Evolutionary conservation across 306 rosid genomes (phyloP).

Genomic region (Mimosa pudica): DNA sequence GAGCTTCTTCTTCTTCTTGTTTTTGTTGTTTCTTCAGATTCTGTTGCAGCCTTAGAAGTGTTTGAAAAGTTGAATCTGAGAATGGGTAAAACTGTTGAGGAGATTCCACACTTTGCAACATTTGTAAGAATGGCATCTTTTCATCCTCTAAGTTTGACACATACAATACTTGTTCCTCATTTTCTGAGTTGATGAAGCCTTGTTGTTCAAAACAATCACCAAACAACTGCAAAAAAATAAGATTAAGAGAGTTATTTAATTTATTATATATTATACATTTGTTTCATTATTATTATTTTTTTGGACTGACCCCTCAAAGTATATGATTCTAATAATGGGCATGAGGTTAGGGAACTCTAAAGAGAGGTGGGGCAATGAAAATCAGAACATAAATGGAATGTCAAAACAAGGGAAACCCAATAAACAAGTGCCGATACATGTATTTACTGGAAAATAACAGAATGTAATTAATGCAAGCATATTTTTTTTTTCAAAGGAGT

Average conservation of each 20-base stretch:
- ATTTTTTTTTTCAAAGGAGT: constrained; percentile 34
- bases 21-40: constrained; percentile 65
- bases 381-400: constrained; percentile 46
- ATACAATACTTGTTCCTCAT: constrained; percentile 46
- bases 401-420: constrained; percentile 34
- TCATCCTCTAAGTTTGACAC: constrained; percentile 54
- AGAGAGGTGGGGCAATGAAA: constrained; percentile 34
- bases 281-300: too few species aligned
- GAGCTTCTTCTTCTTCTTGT: constrained; percentile 50
- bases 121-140: constrained; percentile 79
- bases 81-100: constrained; percentile 50
- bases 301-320: constrained; percentile 3
- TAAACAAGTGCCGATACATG: constrained; percentile 28
- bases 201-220: constrained; percentile 69
- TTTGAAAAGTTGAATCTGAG: constrained; percentile 75
- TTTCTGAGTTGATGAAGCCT: constrained; percentile 46
- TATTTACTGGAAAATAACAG: constrained; percentile 43
- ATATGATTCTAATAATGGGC: constrained; percentile 39
- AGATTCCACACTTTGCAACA: constrained; percentile 80
- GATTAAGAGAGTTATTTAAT: background rate
- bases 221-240: constrained; percentile 50
- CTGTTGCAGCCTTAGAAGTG: constrained; percentile 72
- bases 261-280: constrained; percentile 4
- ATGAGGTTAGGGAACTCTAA: constrained; percentile 36
- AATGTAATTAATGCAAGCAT: constrained; percentile 59